Evolutionary conservation across 768 basidiomycete species (phyloP).

Genomic region (Kondoa subrosea): DNA sequence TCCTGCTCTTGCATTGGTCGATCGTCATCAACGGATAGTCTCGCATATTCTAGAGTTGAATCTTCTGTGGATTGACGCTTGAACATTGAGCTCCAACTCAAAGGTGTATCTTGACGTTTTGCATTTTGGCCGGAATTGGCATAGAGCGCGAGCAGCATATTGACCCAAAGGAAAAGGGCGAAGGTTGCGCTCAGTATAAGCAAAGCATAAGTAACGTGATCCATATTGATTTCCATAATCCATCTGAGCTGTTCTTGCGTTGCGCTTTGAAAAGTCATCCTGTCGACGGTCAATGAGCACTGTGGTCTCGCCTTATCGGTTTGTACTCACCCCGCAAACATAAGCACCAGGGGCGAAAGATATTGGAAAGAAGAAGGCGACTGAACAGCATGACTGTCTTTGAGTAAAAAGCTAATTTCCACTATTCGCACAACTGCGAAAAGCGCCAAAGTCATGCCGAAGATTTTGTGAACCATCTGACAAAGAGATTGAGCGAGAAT

Average conservation of each 20-base stretch:
- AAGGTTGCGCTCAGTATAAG: constrained; percentile 2
- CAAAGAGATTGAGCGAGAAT: too few species aligned
- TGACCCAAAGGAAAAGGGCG: constrained; percentile 3
- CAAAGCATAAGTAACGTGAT: not conserved
- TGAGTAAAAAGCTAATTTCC: not conserved
- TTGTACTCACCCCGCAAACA: not conserved
- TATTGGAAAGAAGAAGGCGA: not conserved
- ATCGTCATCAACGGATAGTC: too few species aligned
- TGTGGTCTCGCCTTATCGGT: not conserved
- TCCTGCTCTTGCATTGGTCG: too few species aligned
- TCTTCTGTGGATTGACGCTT: too few species aligned
- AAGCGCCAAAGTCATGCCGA: not conserved
- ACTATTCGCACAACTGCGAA: not conserved
- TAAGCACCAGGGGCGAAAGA: not conserved
- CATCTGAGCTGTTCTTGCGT: not conserved
- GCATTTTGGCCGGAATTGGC: constrained; percentile 5
- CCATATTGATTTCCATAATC: not conserved
- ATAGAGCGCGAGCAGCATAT: constrained; percentile 3
- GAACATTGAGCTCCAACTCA: too few species aligned
- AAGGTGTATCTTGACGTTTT: too few species aligned
- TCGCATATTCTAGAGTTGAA: too few species aligned
- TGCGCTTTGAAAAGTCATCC: not conserved
- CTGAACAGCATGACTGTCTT: not conserved
- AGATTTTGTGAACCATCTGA: not conserved
- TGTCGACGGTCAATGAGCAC: not conserved